Evolutionary conservation across 441 rosid genomes (phyloP), one percentile per base, ranked within the genome.

Genomic region (Geranium incanum): DNA sequence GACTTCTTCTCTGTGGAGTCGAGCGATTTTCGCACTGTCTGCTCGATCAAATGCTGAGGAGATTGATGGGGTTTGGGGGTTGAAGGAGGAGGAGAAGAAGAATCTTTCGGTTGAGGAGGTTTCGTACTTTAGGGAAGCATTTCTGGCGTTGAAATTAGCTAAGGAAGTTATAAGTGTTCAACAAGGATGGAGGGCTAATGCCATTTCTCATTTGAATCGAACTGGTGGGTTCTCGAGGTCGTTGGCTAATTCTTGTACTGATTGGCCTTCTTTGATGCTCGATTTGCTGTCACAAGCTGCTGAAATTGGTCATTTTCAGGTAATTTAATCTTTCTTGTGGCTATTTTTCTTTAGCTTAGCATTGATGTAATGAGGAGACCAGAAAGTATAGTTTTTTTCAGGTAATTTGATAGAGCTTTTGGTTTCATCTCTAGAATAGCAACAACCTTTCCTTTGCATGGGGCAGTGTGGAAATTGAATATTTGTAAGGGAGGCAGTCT

Each of bases 221-320:
- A 86, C 81, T 19, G 89, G 89, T 19, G 87, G 85, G 68, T 90
- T 88, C 81, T 95, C 98, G 1, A 87, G 89, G 84, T 82, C 96
- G 0, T 77, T 92, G 69, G 96, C 97, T 0, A 82, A 95, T 86
- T 89, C 97, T 0, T 87, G 84, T 70, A 87, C 98, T 23, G 95
- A 92, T 66, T 95, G 98, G 99, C 99, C 97, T 36, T 86, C 86
- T 78, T 78, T 95, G 81, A 74, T 95, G 85, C 82, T 95, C 16
- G 98, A 95, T 73, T 80, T 95, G 85, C 75, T 95, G 79, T 92
- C 99, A 43, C 85, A 90, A 76, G 89, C 97, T 78, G 98, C 99
- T 33, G 98, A 95, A 79, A 83, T 81, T 76, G 92, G 84, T 79
- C 81, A 84, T 73, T 95, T 92, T 74, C 97, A 90, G 99, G 98